phyloP scores from a whole-genome alignment of 768 basidiomycete species.

The Auricularia cornea region DNA sequence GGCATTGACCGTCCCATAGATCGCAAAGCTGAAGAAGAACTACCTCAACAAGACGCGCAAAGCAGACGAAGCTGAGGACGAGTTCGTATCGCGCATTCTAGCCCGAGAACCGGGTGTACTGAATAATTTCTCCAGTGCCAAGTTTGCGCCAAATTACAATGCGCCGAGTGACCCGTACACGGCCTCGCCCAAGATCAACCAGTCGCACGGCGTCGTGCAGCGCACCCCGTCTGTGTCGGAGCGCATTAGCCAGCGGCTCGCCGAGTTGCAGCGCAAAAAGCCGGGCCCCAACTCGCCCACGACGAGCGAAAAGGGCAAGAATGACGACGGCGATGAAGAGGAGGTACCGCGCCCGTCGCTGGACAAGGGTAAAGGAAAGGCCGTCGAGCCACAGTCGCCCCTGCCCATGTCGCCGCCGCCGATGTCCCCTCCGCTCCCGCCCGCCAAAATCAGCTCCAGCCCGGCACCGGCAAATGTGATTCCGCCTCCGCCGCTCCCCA shows the following conservation, averaged over 20 bases:
- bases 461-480: conserved; percentile 19
- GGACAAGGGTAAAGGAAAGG: conserved; percentile 79
- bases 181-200: conserved; percentile 53
- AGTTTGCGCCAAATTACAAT: conserved; percentile 66
- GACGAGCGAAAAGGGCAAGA: conserved; percentile 10
- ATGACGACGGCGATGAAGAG: conserved; percentile 28
- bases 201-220: conserved; percentile 20
- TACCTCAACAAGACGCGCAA: conserved; percentile 72
- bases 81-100: conserved; percentile 45
- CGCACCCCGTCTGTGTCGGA: conserved; percentile 78
- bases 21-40: conserved; percentile 59
- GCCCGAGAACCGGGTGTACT: background rate
- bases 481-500: conserved; percentile 39
- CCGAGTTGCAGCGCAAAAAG: conserved; percentile 62
- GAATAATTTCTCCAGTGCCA: conserved; percentile 45
- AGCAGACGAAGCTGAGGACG: conserved; percentile 90
- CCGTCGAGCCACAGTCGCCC: conserved; percentile 24
- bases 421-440: conserved; percentile 36
- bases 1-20: conserved; percentile 21
- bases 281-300: conserved; percentile 23
- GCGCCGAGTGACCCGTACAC: conserved; percentile 65
- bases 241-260: conserved; percentile 74
- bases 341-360: conserved; percentile 37
- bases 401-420: conserved; percentile 22
- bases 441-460: conserved; percentile 28